Base-by-base conservation (phyloP, 148 eudicot genomes). In the Rhododendron williamsianum region DNA sequence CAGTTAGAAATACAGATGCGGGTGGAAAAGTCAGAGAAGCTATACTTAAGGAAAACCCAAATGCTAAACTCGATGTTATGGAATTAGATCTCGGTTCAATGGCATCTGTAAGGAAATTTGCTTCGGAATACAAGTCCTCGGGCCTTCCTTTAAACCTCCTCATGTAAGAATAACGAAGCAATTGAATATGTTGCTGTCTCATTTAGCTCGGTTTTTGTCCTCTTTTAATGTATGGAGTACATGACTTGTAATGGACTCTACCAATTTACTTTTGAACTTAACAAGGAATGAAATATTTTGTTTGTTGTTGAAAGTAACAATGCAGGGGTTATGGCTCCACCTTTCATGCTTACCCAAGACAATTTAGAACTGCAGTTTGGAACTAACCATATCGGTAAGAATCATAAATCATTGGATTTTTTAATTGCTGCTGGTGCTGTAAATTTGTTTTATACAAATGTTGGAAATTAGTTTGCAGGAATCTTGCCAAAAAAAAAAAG, bases 271-370 rank as follows among this genome's bases (percentile, higher is more conserved):
- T 79, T 79, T 81, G 48, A 79, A 67, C 54, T 76, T 81, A 4
- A 38, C 25, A 41, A 41, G 1, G 41, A 77, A 41, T 33, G 30
- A 49, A 46, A 30, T 52, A 41, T 87, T 36, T 82, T 45, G 81
- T 63, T 88, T 21, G 48, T 63, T 80, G 73, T 82, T 89, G 76
- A 54, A 88, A 96, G 98, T 86, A 96, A 96, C 89, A 94, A 96
- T 93, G 99, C 99, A 92, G 99, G 99, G 71, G 92, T 94, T 82
- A 93, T 96, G 98, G 94, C 93, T 84, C 88, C 91, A 51, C 98
- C 99, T 23, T 94, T 92, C 89, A 88, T 71, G 86, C 85, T 93
- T 85, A 91, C 99, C 4, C 90, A 94, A 87, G 99, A 96, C 92
- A 91, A 90, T 60, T 90, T 95, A 67, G 98, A 96, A 81, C 90